Evolutionary conservation across 371 early-diverging fungal species (phyloP).

Genomic region (Mucor circinelloides): DNA sequence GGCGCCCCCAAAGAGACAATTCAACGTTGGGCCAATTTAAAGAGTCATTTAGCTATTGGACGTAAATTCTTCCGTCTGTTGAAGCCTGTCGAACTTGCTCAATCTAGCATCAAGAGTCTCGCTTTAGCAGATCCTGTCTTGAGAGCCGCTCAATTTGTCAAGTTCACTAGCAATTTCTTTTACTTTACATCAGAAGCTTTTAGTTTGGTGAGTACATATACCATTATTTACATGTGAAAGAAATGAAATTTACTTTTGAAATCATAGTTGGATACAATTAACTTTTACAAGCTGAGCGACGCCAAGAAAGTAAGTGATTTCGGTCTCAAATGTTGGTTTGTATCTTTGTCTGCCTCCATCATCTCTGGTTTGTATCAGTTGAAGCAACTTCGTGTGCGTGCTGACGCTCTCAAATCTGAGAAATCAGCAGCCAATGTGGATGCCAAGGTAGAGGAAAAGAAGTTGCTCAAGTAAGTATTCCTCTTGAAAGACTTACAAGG

Average conservation of each 20-base stretch:
- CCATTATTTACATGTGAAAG: neutral
- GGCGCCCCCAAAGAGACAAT: slow-evolving; percentile 54
- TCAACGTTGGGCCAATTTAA: slow-evolving; percentile 55
- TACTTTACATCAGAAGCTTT: slow-evolving; percentile 61
- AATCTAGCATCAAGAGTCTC: slow-evolving; percentile 52
- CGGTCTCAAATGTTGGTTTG: slow-evolving; percentile 65
- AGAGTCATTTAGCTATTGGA: slow-evolving; percentile 57
- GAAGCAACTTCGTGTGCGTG: slow-evolving; percentile 39
- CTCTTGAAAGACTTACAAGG: neutral
- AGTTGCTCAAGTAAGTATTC: neutral
- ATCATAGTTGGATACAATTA: slow-evolving; percentile 48
- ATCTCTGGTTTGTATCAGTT: slow-evolving; percentile 62
- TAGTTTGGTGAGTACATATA: slow-evolving; percentile 47
- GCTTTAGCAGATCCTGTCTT: slow-evolving; percentile 52
- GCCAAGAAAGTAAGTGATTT: slow-evolving; percentile 50
- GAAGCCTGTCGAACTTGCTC: slow-evolving; percentile 65
- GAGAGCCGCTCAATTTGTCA: slow-evolving; percentile 44
- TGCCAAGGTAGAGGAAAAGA: neutral
- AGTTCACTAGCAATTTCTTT: slow-evolving; percentile 52
- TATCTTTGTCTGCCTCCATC: slow-evolving; percentile 61
- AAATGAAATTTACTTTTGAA: neutral
- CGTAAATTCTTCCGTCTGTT: slow-evolving; percentile 61
- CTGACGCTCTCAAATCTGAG: neutral
- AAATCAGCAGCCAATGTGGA: neutral
- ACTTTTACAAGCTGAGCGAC: slow-evolving; percentile 55